Conservation (phyloP, 305 asterid genomes). For the Solanum hybrid region DNA sequence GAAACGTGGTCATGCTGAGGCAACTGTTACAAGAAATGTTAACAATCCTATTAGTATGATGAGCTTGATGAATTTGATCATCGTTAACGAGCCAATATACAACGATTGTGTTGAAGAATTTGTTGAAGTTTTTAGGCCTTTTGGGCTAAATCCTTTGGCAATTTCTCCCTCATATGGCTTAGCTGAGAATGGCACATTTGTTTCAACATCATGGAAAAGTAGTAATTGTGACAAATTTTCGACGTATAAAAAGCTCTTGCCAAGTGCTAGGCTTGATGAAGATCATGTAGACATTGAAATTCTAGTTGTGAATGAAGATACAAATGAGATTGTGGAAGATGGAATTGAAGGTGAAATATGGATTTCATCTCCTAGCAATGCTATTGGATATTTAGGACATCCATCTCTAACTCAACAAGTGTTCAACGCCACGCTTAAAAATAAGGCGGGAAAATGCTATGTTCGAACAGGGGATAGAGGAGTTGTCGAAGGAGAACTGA, state of each 20-base stretch:
- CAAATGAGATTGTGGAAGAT: slow-evolving; percentile 36
- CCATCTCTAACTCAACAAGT: slow-evolving; percentile 43
- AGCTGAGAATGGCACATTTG: slow-evolving; percentile 75
- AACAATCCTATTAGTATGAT: slow-evolving; percentile 16
- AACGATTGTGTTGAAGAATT: slow-evolving; percentile 33
- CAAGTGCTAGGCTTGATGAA: slow-evolving; percentile 55
- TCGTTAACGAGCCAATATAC: slow-evolving; percentile 71
- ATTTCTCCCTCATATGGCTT: slow-evolving; percentile 76
- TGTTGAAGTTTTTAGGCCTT: slow-evolving; percentile 22
- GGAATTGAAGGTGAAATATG: slow-evolving; percentile 85
- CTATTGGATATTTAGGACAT: slow-evolving; percentile 58
- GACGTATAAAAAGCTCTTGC: slow-evolving; percentile 35
- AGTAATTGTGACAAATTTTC: background rate
- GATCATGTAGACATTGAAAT: slow-evolving; percentile 45
- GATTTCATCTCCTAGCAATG: slow-evolving; percentile 77
- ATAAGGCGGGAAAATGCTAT: slow-evolving; percentile 15
- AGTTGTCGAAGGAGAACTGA: slow-evolving; percentile 35
- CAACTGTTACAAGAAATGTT: slow-evolving; percentile 6
- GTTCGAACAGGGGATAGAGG: slow-evolving; percentile 70
- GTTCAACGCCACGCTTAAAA: slow-evolving; percentile 31
- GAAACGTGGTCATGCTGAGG: slow-evolving; percentile 29
- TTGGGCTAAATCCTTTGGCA: slow-evolving; percentile 35
- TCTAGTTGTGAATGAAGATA: slow-evolving; percentile 50
- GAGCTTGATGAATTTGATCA: slow-evolving; percentile 48
- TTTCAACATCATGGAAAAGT: slow-evolving; percentile 65